Evolutionary conservation across 1,284 basidiomycete species (phyloP).

Genomic region (Apiotrichum mycotoxinovorans): DNA sequence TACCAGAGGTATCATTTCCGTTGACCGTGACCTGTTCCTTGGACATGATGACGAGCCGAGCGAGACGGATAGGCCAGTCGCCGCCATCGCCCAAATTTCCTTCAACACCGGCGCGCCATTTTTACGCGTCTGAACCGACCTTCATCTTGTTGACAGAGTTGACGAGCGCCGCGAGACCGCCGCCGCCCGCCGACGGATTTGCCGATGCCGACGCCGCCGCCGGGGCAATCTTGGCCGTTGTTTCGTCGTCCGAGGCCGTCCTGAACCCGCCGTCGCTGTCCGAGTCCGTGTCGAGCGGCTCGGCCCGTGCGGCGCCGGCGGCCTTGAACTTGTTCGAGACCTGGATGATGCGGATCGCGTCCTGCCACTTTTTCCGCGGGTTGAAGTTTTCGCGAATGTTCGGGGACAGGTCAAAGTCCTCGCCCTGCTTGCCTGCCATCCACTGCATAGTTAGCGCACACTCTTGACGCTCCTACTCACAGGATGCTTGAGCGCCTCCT

Average conservation of each 20-base stretch:
- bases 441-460: slow-evolving; percentile 24
- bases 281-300: slow-evolving; percentile 9
- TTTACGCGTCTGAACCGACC: too few species aligned
- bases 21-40: too few species aligned
- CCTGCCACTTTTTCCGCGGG: slow-evolving; percentile 34
- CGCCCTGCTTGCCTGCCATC: slow-evolving; percentile 40
- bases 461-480: slow-evolving; percentile 38
- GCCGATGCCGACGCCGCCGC: too few species aligned
- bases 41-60: too few species aligned
- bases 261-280: slow-evolving; percentile 5
- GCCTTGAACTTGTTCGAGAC: slow-evolving; percentile 10
- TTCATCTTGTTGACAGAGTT: neutral
- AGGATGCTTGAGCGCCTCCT: slow-evolving; percentile 64
- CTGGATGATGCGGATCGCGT: slow-evolving; percentile 28
- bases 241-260: slow-evolving; percentile 6
- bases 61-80: too few species aligned
- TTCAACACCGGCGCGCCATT: too few species aligned
- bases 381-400: slow-evolving; percentile 66
- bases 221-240: neutral
- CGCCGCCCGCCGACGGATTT: neutral
- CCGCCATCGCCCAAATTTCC: too few species aligned
- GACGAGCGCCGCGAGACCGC: slow-evolving; percentile 3
- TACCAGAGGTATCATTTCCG: too few species aligned
- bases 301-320: neutral
- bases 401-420: slow-evolving; percentile 64